Conservation (phyloP, 495 filamentous ascomycete species). For the Neurospora hispaniola region DNA sequence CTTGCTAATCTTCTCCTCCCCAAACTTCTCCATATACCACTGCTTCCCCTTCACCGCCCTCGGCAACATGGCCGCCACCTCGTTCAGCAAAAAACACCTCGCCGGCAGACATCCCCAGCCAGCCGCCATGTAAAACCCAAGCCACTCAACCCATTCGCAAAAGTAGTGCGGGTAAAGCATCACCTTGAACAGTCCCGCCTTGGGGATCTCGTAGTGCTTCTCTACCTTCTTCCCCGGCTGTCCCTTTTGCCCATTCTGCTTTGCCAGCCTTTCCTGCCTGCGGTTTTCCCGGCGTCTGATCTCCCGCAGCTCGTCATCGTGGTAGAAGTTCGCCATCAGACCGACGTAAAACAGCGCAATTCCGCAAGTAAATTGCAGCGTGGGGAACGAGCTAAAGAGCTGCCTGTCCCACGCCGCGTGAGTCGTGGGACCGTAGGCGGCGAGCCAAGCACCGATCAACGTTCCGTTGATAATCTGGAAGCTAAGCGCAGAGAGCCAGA, state of each 20-base stretch:
- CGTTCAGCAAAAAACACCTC: slow-evolving; percentile 72
- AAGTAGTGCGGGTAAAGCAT: slow-evolving; percentile 90
- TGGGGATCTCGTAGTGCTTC: slow-evolving; percentile 86
- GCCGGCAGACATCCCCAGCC: slow-evolving; percentile 58
- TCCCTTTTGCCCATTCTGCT: slow-evolving; percentile 31
- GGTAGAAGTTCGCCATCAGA: slow-evolving; percentile 70
- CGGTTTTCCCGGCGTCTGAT: slow-evolving; percentile 53
- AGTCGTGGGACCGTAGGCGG: slow-evolving; percentile 59
- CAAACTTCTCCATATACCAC: slow-evolving; percentile 89
- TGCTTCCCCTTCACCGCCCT: slow-evolving; percentile 69
- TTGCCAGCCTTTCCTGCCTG: slow-evolving; percentile 27
- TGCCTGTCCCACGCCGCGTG: slow-evolving; percentile 44
- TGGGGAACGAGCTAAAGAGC: slow-evolving; percentile 20
- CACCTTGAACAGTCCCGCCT: slow-evolving; percentile 67
- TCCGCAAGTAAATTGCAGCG: slow-evolving; percentile 34
- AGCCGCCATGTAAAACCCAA: slow-evolving; percentile 68
- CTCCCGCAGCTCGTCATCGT: slow-evolving; percentile 69
- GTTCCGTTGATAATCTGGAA: slow-evolving; percentile 78
- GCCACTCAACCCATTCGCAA: slow-evolving; percentile 94
- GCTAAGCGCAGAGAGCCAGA: slow-evolving; percentile 47
- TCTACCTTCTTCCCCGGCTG: slow-evolving; percentile 33
- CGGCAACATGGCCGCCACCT: slow-evolving; percentile 81
- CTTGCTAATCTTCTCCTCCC: slow-evolving; percentile 59
- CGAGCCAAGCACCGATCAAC: slow-evolving; percentile 70
- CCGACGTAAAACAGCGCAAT: slow-evolving; percentile 47